Evolutionary conservation across 805 yeast genomes (phyloP), one percentile per base, ranked within the genome.

Genomic region (Yarrowia deformans): DNA sequence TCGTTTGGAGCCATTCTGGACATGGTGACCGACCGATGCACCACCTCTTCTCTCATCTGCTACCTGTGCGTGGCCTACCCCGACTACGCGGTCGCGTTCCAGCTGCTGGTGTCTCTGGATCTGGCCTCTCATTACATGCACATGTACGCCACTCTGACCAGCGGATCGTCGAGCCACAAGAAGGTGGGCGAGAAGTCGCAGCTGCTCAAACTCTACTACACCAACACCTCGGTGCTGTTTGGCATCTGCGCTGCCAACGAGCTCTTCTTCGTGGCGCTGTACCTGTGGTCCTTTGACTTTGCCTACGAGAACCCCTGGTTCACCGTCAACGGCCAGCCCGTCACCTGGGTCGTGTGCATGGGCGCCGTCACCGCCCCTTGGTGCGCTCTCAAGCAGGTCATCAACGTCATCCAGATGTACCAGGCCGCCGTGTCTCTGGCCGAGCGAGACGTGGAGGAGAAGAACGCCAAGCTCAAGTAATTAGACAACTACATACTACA

Each of bases 11-110:
- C 99, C 19, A 97, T 96, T 23, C 84, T 95, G 74, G 99, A 95
- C 79, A 95, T 95, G 99, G 98, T 95, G 40, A 94, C 99, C 19
- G 99, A 95, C 78, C 85, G 99, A 76, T 95, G 98, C 77, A 93
- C 99, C 14, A 95, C 99, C 0, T 87, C 97, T 14, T 90, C 97
- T n/a, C 84, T 95, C 75, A 88, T 95, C 73, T 93, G 97, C 78
- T 95, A 85, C 78, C 82, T 95, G 70, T 87, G 95, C 73, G 88
- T 90, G 45, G 81, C 90, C 58, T 94, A 91, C 76, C 98, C 98
- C 8, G 74, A 79, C 40, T 90, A 83, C 79, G 83, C 86, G 66
- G 79, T 90, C 13, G 72, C 87, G 9, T 93, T 94, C 88, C 99
- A 95, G 81, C 74, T 91, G 34, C 83, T 95, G 73, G 88, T 93